Evolutionary conservation across 176 grass and related monocot species (phyloP), one percentile per base, ranked within the genome.

Genomic region (Olyra latifolia): DNA sequence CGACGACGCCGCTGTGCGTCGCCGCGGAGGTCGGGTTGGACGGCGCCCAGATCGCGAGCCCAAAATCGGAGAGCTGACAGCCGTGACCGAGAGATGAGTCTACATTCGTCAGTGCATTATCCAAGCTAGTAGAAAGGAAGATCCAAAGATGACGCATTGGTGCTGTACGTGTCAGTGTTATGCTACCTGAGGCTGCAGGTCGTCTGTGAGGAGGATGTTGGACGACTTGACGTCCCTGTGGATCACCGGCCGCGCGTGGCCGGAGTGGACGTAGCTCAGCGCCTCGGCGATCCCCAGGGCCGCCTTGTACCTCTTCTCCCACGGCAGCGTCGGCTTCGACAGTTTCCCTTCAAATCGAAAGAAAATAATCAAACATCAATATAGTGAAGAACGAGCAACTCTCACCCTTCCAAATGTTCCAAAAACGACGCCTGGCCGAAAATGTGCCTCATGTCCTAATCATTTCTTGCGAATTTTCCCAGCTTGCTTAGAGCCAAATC

Each of bases 211-310:
- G 47, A 99, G 97, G 75, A 99, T 93, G 87, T 99, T 99, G n/a
- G 92, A 95, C 40, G 97, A 95, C 69, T 99, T 99, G 84, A 99
- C 85, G 79, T 99, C 97, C 69, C 97, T 52, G 82, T 99, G 97
- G 69, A 99, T 91, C 74, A 95, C 90, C 25, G 96, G 88, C 68
- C 80, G 84, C 53, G 93, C 49, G 62, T 61, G 64, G 84, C 76
- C 96, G 57, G 53, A 66, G 71, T 99, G 90, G 13, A 99, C 86
- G 85, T 99, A 99, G 78, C 72, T 82, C 22, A 99, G 84, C 23
- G 88, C 86, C 44, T 94, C 91, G 13, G 96, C 90, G 84, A 99
- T 69, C 38, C 91, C 93, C 8, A 78, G 32, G 48, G 96, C 96
- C 35, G 82, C 87, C 79, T 62, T 88, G 79, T 81, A 86, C 90